Evolutionary conservation across 163 green algal species (phyloP), one percentile per base, ranked within the genome.

Genomic region (Botryococcus braunii): DNA sequence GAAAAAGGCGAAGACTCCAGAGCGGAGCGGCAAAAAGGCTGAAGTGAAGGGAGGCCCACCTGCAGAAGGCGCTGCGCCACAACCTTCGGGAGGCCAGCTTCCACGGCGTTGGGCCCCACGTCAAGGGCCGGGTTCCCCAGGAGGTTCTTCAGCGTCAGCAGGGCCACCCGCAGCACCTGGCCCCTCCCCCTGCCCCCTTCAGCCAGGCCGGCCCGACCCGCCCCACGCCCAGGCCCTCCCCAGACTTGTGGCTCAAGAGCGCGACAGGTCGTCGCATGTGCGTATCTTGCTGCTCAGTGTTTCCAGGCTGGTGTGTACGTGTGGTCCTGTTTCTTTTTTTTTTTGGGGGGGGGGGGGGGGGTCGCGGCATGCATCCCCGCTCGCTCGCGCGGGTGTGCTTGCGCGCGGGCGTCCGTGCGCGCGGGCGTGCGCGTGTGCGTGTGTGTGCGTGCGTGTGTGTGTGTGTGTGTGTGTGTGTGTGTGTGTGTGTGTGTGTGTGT

Each of bases 21-120:
- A 55, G 46, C 46, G 21, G 21, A 55, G 17, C 46, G 46, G 21
- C 46, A 55, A 21, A n/a, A n/a, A n/a, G n/a, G n/a, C n/a, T n/a
- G n/a, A n/a, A n/a, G n/a, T n/a, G 25, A 8, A 23, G 17, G 1
- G n/a, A n/a, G 25, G 25, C 49, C 2, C 58, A 79, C 78, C 79
- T 90, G 82, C 41, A 81, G 59, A 35, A 75, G 55, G 32, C 81
- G 72, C 60, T 70, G 52, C 46, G 46, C 67, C 6, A 91, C 58
- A 3, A 92, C 82, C 75, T 95, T 95, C 35, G 81, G 83, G 68
- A 97, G 80, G 5, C 89, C 90, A 27, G 83, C 80, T 48, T 96
- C 91, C 69, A 97, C 89, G 75, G 91, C 88, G 43, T 91, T 83
- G 2, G 69, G 63, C 0, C 84, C 87, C 59, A 89, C 74, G 52